Base-by-base conservation (phyloP, 2,329 filamentous ascomycete species). In the Furcasterigmium sp. region DNA sequence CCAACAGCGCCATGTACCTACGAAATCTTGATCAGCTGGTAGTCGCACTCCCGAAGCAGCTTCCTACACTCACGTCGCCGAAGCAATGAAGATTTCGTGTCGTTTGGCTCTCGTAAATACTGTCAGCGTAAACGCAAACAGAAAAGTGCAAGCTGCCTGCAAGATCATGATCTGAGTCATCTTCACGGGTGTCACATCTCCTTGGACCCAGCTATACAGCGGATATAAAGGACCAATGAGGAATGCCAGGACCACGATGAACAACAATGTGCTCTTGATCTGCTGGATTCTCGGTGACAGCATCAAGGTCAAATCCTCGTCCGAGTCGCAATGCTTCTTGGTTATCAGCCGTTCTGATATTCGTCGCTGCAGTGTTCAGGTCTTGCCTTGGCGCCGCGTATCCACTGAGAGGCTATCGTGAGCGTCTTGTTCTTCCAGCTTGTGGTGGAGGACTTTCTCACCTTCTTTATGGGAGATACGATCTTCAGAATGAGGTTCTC, bases 21-120 rank as follows among this genome's bases (percentile, higher is more conserved):
- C n/a, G n/a, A n/a, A n/a, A n/a, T n/a, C n/a, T n/a, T n/a, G n/a
- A n/a, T n/a, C n/a, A n/a, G n/a, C n/a, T n/a, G n/a, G n/a, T n/a
- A n/a, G n/a, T n/a, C n/a, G n/a, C n/a, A n/a, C n/a, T n/a, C n/a
- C n/a, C n/a, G n/a, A n/a, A n/a, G n/a, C n/a, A n/a, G n/a, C n/a
- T n/a, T n/a, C 23, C 23, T 26, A n/a, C 21, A 38, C 36, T 11
- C 14, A 38, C 36, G 36, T 38, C 20, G 36, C 36, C n/a, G 36
- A 38, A 14, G 36, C 36, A 11, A 23, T 25, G 36, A 38, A 38
- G 36, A 38, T 38, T 21, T 38, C 36, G n/a, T 38, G 36, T n/a
- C 36, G 36, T 21, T 38, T 38, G 9, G 36, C 36, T 10, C 25
- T 38, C 19, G 36, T 38, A 8, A 38, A 38, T 11, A 25, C 19